These are phyloP conservation scores for Xylariaceae sp. DNA, from an alignment of 2,329 filamentous ascomycete species.

Conservation along the genomic window DNA sequence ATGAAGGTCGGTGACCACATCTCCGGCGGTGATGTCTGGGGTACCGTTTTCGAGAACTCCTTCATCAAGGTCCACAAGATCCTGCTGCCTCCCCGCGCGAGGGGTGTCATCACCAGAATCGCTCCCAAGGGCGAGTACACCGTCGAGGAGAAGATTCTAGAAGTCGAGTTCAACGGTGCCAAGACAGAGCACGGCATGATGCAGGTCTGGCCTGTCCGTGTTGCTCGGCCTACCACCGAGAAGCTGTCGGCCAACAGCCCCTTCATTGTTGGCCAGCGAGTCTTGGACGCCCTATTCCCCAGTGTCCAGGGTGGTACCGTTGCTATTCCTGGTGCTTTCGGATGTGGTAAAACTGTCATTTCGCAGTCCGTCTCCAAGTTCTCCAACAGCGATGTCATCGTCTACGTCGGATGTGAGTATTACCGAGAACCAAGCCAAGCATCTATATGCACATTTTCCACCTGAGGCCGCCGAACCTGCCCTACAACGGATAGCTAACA, in stretches of 20 bases:
- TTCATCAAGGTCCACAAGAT: constrained; percentile 92
- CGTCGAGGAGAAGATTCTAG: constrained; percentile 87
- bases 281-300: constrained; percentile 92
- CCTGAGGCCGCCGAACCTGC: background rate
- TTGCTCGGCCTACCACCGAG: constrained; percentile 85
- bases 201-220: constrained; percentile 97
- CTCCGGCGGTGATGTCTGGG: constrained; percentile 93
- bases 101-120: constrained; percentile 88
- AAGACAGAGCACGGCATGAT: constrained; percentile 96
- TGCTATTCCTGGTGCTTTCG: constrained; percentile 96
- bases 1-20: constrained; percentile 97
- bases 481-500: background rate
- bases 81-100: constrained; percentile 79
- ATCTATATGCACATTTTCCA: background rate
- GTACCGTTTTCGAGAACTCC: constrained; percentile 91
- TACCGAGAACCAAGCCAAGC: background rate
- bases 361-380: constrained; percentile 98
- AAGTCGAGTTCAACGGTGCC: constrained; percentile 95
- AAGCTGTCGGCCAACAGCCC: constrained; percentile 84
- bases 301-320: constrained; percentile 96
- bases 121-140: constrained; percentile 87
- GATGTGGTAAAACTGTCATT: constrained; percentile 99
- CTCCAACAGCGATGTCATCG: constrained; percentile 98
- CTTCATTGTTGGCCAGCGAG: constrained; percentile 94
- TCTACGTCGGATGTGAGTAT: constrained; percentile 74